These are phyloP conservation scores for Torulaspora delbrueckii DNA, from an alignment of 805 yeast genomes.

Conservation along the genomic window DNA sequence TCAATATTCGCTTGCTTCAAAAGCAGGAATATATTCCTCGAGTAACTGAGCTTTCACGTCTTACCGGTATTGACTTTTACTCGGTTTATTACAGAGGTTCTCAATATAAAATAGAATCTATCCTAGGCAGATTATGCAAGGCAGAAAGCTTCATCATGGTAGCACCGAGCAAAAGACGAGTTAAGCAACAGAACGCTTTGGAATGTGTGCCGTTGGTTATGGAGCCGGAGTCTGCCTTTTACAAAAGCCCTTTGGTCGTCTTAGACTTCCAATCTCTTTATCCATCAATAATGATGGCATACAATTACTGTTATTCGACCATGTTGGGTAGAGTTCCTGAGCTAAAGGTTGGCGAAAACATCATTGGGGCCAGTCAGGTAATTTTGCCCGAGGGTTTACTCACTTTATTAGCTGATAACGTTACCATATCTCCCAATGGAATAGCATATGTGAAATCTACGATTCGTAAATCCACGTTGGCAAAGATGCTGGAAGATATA, in stretches of 20 bases:
- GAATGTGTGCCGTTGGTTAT: slow-evolving; percentile 86
- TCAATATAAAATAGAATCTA: slow-evolving; percentile 88
- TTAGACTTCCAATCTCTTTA: slow-evolving; percentile 90
- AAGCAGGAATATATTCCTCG: slow-evolving; percentile 62
- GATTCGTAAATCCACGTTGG: slow-evolving; percentile 65
- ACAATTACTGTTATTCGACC: slow-evolving; percentile 80
- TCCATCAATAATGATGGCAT: slow-evolving; percentile 89
- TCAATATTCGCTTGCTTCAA: slow-evolving; percentile 43
- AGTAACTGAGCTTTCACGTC: slow-evolving; percentile 75
- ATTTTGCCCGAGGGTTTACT: slow-evolving; percentile 55
- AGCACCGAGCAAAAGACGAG: slow-evolving; percentile 78
- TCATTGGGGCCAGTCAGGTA: slow-evolving; percentile 49
- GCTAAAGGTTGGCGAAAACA: slow-evolving; percentile 42
- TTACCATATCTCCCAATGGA: slow-evolving; percentile 83
- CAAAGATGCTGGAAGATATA: slow-evolving; percentile 80
- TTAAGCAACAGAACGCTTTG: slow-evolving; percentile 75
- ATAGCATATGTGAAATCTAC: slow-evolving; percentile 62
- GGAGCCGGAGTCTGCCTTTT: slow-evolving; percentile 85
- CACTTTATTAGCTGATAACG: slow-evolving; percentile 46
- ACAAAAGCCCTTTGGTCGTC: slow-evolving; percentile 84
- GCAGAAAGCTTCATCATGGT: slow-evolving; percentile 65
- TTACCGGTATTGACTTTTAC: slow-evolving; percentile 84
- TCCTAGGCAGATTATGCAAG: slow-evolving; percentile 68
- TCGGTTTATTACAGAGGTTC: slow-evolving; percentile 89
- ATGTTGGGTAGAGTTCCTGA: slow-evolving; percentile 58